Percentiles rank a stretch among this genome's conserved stretches.
phyloP scores from a whole-genome alignment of 1,284 basidiomycete species.

The Pseudozyma flocculosa region DNA sequence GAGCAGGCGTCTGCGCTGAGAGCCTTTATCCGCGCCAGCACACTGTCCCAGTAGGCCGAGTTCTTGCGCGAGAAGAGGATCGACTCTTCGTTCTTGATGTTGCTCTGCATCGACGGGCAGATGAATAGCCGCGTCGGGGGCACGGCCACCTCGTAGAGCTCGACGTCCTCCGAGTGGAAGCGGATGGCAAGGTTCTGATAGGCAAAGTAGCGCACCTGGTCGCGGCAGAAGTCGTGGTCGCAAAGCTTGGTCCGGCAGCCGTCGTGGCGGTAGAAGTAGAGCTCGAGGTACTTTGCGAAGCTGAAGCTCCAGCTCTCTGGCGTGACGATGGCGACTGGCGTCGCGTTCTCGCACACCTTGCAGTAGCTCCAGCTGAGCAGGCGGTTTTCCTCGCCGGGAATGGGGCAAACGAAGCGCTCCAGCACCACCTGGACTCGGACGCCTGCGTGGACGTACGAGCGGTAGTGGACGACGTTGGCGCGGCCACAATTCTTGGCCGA shows the following conservation, averaged over 20 bases:
- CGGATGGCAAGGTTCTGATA: conserved; percentile 71
- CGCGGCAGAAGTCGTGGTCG: conserved; percentile 88
- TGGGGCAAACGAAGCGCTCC: conserved; percentile 55
- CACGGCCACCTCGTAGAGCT: conserved; percentile 79
- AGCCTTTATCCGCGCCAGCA: conserved; percentile 63
- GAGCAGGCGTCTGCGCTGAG: conserved; percentile 54
- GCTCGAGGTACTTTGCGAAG: conserved; percentile 89
- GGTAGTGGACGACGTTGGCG: conserved; percentile 79
- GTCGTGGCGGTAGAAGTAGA: conserved; percentile 82
- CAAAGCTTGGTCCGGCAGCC: conserved; percentile 77
- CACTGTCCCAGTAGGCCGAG: conserved; percentile 65
- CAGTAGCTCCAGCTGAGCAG: conserved; percentile 93
- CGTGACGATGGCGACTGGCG: conserved; percentile 84
- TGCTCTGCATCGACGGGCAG: conserved; percentile 78
- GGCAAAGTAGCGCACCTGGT: conserved; percentile 91
- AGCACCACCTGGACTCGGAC: conserved; percentile 73
- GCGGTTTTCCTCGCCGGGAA: conserved; percentile 65
- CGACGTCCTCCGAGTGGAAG: conserved; percentile 82
- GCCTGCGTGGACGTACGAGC: conserved; percentile 84
- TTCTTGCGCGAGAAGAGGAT: conserved; percentile 74
- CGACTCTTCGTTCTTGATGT: conserved; percentile 87
- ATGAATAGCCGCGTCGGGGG: conserved; percentile 85
- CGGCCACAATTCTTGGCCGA: conserved; percentile 79
- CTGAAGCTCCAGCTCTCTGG: conserved; percentile 90
- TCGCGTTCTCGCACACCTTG: conserved; percentile 62